Base-by-base conservation (phyloP, 495 filamentous ascomycete genomes). In the Poronia punctata region DNA sequence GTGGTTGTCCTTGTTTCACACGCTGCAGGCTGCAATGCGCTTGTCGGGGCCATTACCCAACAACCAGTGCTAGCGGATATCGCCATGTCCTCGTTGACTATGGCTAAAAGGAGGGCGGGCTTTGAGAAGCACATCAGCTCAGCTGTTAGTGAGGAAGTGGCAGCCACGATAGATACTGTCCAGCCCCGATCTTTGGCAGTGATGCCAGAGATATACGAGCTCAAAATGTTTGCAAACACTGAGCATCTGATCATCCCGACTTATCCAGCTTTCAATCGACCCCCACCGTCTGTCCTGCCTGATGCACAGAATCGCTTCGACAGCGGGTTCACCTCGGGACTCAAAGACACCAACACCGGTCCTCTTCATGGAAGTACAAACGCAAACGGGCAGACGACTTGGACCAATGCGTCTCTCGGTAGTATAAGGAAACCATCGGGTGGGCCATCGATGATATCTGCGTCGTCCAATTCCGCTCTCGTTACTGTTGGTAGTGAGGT, bases 1-100 rank as follows among this genome's bases (percentile, higher is more conserved):
- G 78, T 97, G 5, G 61, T 99, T n/a, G 72, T 99, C 20, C 62
- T 99, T 9, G 86, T 99, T 35, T 95, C 93, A 0, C 92, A 99
- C 53, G 90, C 90, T n/a, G 93, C 93, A 8, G 93, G 89, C 34
- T 95, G 92, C 62, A 99, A 99, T 63, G 93, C 92, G 0, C 62
- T 99, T 33, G 88, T 97, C 35, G 88, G 90, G 5, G 86, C 86
- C 4, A 68, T 99, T 39, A 93, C 86, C 0, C 82, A 89, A 38
- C 83, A 90, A 47, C 87, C 92, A 0, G 84, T 90, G 2, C 72
- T 99, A 6, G 71, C 92, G 34, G 89, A 97, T 56, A 84, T 97
- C 11, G 82, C 78, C 22, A 87, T 90, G 64, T 84, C 89, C 7
- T 94, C 88, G 0, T 70, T 98, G 19, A 95, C 92, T 0, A 82